These are phyloP conservation scores for Ophiostoma tasmaniense DNA, from an alignment of 2,329 filamentous ascomycete genomes.

Conservation along the genomic window DNA sequence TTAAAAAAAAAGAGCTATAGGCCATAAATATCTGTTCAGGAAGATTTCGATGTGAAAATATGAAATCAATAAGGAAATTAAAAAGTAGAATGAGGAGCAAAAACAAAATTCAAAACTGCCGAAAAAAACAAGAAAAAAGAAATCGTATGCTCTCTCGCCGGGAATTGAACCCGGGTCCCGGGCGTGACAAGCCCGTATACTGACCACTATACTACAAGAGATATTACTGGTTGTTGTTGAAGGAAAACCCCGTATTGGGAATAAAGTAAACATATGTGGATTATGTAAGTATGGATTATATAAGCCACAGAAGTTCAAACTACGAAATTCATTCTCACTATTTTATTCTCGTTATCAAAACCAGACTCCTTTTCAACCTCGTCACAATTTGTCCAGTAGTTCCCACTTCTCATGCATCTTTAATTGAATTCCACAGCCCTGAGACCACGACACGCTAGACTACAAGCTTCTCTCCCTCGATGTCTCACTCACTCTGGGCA, in stretches of 20 bases:
- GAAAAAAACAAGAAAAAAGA: neutral
- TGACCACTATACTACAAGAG: slow-evolving; percentile 3
- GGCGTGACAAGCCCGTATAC: slow-evolving; percentile 2
- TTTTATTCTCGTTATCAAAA: too few relatives aligned
- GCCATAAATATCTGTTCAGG: too few relatives aligned
- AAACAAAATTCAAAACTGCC: neutral
- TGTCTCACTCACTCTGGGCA: neutral
- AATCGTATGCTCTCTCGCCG: neutral
- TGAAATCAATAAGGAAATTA: too few relatives aligned
- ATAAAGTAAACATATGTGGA: neutral
- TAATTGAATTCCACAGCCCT: neutral
- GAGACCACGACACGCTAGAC: neutral
- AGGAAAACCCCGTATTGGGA: neutral
- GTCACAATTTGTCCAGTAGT: neutral
- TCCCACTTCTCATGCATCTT: neutral
- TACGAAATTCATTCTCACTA: too few relatives aligned
- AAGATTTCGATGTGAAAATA: too few relatives aligned
- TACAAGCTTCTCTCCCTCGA: neutral
- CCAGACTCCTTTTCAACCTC: too few relatives aligned
- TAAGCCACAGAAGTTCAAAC: too few relatives aligned
- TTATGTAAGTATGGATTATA: neutral
- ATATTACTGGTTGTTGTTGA: neutral
- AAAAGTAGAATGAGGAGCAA: too few relatives aligned
- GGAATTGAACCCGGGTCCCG: slow-evolving; percentile 2
- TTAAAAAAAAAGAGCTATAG: neutral